phyloP scores from a whole-genome alignment of 129 eudicot genomes.

The Sambucus nigra region DNA sequence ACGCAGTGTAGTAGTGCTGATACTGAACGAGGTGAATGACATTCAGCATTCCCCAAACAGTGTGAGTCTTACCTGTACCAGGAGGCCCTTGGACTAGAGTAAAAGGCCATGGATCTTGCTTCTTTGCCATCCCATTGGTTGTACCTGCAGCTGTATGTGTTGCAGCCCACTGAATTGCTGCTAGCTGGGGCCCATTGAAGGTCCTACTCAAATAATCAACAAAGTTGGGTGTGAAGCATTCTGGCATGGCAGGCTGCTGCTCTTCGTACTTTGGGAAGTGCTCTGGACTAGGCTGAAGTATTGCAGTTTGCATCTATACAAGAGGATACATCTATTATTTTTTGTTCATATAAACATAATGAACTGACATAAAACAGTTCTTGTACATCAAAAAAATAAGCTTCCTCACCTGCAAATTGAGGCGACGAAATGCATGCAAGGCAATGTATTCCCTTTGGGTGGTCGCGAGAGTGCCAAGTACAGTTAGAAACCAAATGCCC shows the following conservation, averaged over 20 bases:
- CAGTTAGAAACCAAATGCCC: slow-evolving; percentile 73
- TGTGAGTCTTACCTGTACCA: slow-evolving; percentile 95
- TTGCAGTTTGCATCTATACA: slow-evolving; percentile 90
- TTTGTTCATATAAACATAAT: slow-evolving; percentile 3
- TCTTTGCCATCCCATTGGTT: slow-evolving; percentile 46
- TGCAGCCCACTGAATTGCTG: slow-evolving; percentile 98
- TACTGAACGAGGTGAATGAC: slow-evolving; percentile 96
- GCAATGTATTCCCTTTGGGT: slow-evolving; percentile 91
- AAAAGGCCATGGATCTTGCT: slow-evolving; percentile 96
- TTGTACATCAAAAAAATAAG: not conserved
- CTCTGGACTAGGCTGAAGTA: slow-evolving; percentile 88
- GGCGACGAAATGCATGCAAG: slow-evolving; percentile 90
- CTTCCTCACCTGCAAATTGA: slow-evolving; percentile 59
- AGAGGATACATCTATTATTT: slow-evolving; percentile 12
- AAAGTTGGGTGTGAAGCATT: slow-evolving; percentile 86
- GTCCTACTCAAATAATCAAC: slow-evolving; percentile 57
- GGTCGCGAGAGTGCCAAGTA: slow-evolving; percentile 90
- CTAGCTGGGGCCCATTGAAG: slow-evolving; percentile 79
- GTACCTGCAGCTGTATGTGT: slow-evolving; percentile 98
- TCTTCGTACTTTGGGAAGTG: slow-evolving; percentile 92
- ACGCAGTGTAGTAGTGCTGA: slow-evolving; percentile 88
- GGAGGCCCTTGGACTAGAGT: slow-evolving; percentile 99
- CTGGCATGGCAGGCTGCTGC: slow-evolving; percentile 82
- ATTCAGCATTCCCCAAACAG: slow-evolving; percentile 98
- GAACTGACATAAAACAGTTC: not conserved